Evolutionary conservation across 192 early-diverging fungal genomes (phyloP).

Genomic region (Podila epicladia): DNA sequence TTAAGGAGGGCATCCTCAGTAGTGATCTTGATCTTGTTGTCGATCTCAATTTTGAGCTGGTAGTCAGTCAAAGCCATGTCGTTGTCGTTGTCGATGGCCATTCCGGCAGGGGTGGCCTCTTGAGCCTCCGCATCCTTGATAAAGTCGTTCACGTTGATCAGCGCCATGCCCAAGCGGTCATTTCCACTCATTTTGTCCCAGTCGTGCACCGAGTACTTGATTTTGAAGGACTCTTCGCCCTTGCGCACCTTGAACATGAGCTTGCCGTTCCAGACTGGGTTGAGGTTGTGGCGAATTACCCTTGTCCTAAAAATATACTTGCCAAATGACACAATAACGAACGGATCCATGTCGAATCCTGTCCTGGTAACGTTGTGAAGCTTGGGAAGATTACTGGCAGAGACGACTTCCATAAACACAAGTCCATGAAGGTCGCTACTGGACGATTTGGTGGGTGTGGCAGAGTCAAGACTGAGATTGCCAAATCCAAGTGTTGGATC

Average conservation of each 20-base stretch:
- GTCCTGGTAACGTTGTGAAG: slow-evolving; percentile 55
- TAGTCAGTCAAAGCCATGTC: slow-evolving; percentile 56
- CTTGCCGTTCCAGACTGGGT: slow-evolving; percentile 82
- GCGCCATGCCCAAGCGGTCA: slow-evolving; percentile 65
- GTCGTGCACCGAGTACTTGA: slow-evolving; percentile 76
- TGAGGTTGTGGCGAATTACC: slow-evolving; percentile 69
- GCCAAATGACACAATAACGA: slow-evolving; percentile 78
- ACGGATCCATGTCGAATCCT: slow-evolving; percentile 85
- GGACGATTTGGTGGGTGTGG: slow-evolving; percentile 10
- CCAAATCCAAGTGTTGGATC: not conserved
- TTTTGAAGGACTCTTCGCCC: slow-evolving; percentile 50
- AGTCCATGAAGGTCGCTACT: slow-evolving; percentile 41
- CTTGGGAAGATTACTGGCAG: slow-evolving; percentile 56
- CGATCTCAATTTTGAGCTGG: slow-evolving; percentile 49
- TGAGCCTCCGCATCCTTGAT: slow-evolving; percentile 53
- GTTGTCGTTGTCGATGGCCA: slow-evolving; percentile 2
- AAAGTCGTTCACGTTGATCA: slow-evolving; percentile 59
- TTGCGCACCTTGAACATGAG: slow-evolving; percentile 66
- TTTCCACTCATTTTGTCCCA: slow-evolving; percentile 78
- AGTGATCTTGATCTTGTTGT: slow-evolving; percentile 44
- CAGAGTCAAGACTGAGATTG: slow-evolving; percentile 13
- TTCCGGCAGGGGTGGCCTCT: not conserved
- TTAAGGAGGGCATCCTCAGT: slow-evolving; percentile 56
- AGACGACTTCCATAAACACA: slow-evolving; percentile 60
- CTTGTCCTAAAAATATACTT: slow-evolving; percentile 76